phyloP scores from a whole-genome alignment of 1,139 yeast species.

The Protomyces inundatus region DNA sequence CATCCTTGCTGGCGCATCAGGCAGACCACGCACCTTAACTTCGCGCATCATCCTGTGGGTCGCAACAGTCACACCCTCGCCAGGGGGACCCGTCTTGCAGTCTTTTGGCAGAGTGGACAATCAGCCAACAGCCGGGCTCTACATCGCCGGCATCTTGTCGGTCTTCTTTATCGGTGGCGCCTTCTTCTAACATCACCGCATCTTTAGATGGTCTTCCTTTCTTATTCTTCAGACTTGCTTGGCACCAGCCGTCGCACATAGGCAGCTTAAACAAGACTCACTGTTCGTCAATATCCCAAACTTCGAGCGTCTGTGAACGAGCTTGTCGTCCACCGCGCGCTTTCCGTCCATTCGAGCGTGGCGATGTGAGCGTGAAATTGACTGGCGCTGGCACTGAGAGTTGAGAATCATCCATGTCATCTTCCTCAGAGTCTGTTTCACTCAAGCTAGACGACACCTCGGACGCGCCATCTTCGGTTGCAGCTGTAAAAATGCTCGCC shows the following conservation, averaged over 20 bases:
- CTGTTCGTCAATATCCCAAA: background rate
- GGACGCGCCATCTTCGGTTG: background rate
- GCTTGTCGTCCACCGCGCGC: background rate
- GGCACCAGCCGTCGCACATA: too few species aligned
- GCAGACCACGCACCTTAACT: conserved; percentile 1
- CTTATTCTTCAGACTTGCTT: too few species aligned
- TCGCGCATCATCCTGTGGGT: conserved; percentile 10
- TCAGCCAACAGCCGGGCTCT: too few species aligned
- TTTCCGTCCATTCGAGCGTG: too few species aligned
- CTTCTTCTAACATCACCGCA: too few species aligned
- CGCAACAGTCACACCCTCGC: conserved; percentile 1
- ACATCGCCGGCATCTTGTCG: too few species aligned
- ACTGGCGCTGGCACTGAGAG: too few species aligned
- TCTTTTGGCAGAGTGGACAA: background rate
- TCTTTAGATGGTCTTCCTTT: too few species aligned
- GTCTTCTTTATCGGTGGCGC: too few species aligned
- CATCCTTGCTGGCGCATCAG: conserved; percentile 4
- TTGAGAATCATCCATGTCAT: too few species aligned
- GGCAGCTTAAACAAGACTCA: background rate
- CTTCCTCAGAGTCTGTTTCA: too few species aligned
- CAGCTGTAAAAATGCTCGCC: background rate
- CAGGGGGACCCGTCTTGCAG: conserved; percentile 4
- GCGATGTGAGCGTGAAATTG: too few species aligned
- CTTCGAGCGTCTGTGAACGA: background rate
- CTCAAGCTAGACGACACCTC: background rate